Conservation (phyloP, 257 asterid genomes). For the Solanum pimpinellifolium region DNA sequence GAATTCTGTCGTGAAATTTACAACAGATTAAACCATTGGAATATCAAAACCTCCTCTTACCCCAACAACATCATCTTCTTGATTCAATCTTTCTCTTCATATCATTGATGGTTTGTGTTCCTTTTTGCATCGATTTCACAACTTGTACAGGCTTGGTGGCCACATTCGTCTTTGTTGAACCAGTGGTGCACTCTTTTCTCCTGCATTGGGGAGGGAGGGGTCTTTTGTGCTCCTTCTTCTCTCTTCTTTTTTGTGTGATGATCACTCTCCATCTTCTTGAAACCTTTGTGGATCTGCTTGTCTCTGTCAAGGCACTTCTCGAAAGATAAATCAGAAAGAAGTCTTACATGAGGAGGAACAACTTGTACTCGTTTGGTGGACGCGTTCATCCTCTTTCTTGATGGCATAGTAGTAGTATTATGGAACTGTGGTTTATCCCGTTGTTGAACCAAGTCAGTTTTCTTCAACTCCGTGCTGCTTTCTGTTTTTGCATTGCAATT, state of each 20-base stretch:
- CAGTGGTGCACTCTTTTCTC: no score
- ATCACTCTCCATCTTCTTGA: background rate
- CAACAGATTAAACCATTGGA: background rate
- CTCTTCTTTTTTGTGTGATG: background rate
- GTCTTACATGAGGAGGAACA: background rate
- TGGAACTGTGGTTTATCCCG: background rate
- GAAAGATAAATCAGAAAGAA: background rate
- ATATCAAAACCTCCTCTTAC: background rate
- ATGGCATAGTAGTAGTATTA: background rate
- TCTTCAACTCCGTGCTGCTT: background rate
- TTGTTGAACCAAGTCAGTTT: background rate
- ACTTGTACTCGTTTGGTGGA: background rate
- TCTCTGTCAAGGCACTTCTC: background rate
- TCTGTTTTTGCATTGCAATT: background rate
- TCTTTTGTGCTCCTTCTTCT: background rate
- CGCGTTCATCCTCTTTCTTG: background rate
- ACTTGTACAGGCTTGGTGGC: background rate
- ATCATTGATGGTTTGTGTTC: background rate
- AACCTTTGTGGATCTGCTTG: background rate
- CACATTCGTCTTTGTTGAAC: background rate
- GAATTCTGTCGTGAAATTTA: background rate
- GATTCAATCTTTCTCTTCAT: background rate
- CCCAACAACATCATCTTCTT: background rate
- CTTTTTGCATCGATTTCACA: background rate
- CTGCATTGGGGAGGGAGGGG: background rate